These are phyloP conservation scores for Leucosporidium scottii DNA, from an alignment of 768 basidiomycete genomes.

Conservation along the genomic window DNA sequence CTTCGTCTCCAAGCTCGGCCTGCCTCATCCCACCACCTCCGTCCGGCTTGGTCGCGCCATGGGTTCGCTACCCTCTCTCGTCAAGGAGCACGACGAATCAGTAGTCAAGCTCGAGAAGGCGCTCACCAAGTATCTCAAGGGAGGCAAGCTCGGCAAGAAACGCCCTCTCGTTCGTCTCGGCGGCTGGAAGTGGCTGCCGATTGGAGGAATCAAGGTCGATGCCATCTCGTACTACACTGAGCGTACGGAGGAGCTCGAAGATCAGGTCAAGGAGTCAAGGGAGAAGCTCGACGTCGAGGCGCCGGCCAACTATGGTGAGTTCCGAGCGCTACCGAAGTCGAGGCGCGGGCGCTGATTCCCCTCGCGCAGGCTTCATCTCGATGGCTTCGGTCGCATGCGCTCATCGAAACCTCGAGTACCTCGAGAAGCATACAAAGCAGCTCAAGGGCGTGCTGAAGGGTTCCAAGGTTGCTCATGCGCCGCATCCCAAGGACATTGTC, in stretches of 20 bases:
- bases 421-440: constrained; percentile 62
- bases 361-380: constrained; percentile 67
- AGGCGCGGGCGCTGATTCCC: constrained; percentile 41
- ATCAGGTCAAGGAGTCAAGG: constrained; percentile 51
- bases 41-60: constrained; percentile 83
- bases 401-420: constrained; percentile 68
- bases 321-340: not conserved
- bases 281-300: constrained; percentile 48
- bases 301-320: constrained; percentile 1
- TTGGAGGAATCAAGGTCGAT: constrained; percentile 71
- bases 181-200: constrained; percentile 71
- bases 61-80: constrained; percentile 77
- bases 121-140: constrained; percentile 74
- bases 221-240: constrained; percentile 77
- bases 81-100: constrained; percentile 85
- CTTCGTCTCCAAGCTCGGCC: constrained; percentile 51
- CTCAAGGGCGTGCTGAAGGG: constrained; percentile 43
- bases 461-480: not conserved
- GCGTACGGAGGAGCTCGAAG: constrained; percentile 42
- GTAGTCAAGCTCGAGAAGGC: constrained; percentile 82
- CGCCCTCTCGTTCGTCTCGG: constrained; percentile 75
- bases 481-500: constrained; percentile 3
- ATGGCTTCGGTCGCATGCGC: constrained; percentile 67
- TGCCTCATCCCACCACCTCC: constrained; percentile 84
- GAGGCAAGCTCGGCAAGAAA: constrained; percentile 69